Evolutionary conservation across 2,329 filamentous ascomycete genomes (phyloP), one percentile per base, ranked within the genome.

Genomic region (Colletotrichum trifolii): DNA sequence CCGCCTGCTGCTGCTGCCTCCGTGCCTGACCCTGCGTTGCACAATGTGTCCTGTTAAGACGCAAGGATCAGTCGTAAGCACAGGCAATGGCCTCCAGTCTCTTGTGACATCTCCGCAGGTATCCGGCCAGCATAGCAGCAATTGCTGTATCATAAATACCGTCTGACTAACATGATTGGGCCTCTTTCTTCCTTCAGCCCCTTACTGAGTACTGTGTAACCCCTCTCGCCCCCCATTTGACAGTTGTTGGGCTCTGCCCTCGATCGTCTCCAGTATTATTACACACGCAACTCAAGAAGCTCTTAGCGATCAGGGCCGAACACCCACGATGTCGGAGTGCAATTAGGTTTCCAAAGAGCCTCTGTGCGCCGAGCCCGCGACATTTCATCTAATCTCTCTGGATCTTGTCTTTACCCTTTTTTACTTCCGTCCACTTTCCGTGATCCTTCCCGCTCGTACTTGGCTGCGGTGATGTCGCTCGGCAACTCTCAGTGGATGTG

Each of bases 311-410:
- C 55, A 35, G 39, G 56, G 55, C 35, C 10, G 56, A 46, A 8
- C 15, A 17, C 48, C 56, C 40, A 25, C 49, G 35, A 56, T 45
- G 35, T 45, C 46, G 40, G 62, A 53, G 60, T 25, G 54, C 46
- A 55, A 62, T 52, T 61, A 46, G 47, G 62, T 62, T 65, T 53
- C 50, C 40, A 52, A 33, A 48, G 40, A 39, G 46, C 42, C 62
- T 65, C 58, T 65, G 58, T 65, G 62, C 62, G 40, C 52, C 58
- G 54, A 40, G 43, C 54, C 60, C 48, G 54, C 60, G 33, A 64
- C 48, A 56, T 62, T 64, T 65, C 62, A 57, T 65, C 62, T 62
- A 50, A 65, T 65, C 46, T 53, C 35, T 54, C 35, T 25, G 25
- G 25, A 25, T 25, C 25, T 25, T 4, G 25, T 25, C 25, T 25